phyloP scores from a whole-genome alignment of 129 eudicot species.

The Sambucus nigra region DNA sequence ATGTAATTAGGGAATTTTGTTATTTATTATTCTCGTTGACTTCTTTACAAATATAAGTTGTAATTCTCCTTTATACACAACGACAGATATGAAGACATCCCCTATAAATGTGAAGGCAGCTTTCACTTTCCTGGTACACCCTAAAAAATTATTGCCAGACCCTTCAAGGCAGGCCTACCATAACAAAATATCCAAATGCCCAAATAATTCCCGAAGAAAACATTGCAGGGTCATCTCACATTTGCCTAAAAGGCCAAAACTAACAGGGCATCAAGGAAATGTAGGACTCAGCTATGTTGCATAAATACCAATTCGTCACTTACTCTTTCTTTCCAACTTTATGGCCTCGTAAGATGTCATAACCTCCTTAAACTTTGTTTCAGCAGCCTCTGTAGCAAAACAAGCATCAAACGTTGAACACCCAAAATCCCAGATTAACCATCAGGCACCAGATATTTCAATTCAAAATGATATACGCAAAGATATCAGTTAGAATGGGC shows the following conservation, averaged over 20 bases:
- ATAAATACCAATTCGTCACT: slow-evolving; percentile 14
- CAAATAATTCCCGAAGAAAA: neutral
- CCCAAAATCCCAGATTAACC: too few relatives aligned
- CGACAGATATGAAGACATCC: neutral
- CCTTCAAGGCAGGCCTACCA: neutral
- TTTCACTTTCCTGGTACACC: neutral
- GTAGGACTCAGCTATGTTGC: too few relatives aligned
- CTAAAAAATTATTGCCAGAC: neutral
- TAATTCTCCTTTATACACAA: neutral
- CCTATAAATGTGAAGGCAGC: neutral
- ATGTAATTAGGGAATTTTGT: too few relatives aligned
- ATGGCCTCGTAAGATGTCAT: slow-evolving; percentile 93
- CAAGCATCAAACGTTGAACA: slow-evolving; percentile 13
- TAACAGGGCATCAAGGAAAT: too few relatives aligned
- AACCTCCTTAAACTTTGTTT: slow-evolving; percentile 91
- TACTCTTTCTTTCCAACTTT: slow-evolving; percentile 64
- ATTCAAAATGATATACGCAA: too few relatives aligned
- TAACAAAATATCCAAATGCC: neutral
- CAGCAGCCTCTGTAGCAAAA: slow-evolving; percentile 82
- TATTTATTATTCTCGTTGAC: too few relatives aligned
- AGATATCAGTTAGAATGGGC: neutral
- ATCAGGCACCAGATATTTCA: neutral
- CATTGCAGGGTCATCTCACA: neutral
- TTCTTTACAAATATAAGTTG: too few relatives aligned
- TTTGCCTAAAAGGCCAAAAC: too few relatives aligned